These are phyloP conservation scores for Pseudogymnoascus sp. DNA, from an alignment of 2,329 filamentous ascomycete genomes.

Conservation along the genomic window DNA sequence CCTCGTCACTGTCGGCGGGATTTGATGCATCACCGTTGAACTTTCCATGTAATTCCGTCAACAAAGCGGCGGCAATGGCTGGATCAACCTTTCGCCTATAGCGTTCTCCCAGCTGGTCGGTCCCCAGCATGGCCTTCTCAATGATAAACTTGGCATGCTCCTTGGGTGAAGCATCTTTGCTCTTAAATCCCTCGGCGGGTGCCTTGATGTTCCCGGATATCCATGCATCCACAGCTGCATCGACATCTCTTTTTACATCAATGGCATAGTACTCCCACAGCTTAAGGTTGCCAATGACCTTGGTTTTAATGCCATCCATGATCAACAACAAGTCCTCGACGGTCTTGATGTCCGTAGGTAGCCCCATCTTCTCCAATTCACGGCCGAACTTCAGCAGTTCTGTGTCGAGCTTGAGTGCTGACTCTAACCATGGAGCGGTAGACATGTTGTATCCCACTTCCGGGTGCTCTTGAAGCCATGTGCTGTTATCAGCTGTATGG, in stretches of 20 bases:
- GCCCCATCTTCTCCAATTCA: constrained; percentile 54
- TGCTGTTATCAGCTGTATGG: constrained; percentile 91
- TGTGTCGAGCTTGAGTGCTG: constrained; percentile 69
- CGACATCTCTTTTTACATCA: constrained; percentile 64
- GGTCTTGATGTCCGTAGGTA: constrained; percentile 65
- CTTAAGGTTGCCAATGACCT: constrained; percentile 67
- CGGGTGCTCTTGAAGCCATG: constrained; percentile 89
- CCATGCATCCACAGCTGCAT: constrained; percentile 66
- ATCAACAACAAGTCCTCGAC: constrained; percentile 67
- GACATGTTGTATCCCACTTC: constrained; percentile 91
- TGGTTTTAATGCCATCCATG: constrained; percentile 75
- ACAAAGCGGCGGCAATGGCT: constrained; percentile 57
- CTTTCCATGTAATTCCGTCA: constrained; percentile 60
- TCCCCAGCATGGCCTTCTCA: constrained; percentile 60
- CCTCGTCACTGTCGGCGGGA: constrained; percentile 41
- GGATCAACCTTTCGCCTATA: constrained; percentile 66
- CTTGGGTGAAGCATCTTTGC: constrained; percentile 44
- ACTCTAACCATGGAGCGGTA: constrained; percentile 72
- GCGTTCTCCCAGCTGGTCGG: constrained; percentile 69
- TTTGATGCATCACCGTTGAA: constrained; percentile 45
- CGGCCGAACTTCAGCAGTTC: constrained; percentile 59
- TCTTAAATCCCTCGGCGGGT: constrained; percentile 43
- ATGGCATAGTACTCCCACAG: constrained; percentile 93
- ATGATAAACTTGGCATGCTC: constrained; percentile 48
- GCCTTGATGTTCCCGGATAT: constrained; percentile 47